Conservation (phyloP, 2,329 filamentous ascomycete species). For the Diaporthe ilicicola region DNA sequence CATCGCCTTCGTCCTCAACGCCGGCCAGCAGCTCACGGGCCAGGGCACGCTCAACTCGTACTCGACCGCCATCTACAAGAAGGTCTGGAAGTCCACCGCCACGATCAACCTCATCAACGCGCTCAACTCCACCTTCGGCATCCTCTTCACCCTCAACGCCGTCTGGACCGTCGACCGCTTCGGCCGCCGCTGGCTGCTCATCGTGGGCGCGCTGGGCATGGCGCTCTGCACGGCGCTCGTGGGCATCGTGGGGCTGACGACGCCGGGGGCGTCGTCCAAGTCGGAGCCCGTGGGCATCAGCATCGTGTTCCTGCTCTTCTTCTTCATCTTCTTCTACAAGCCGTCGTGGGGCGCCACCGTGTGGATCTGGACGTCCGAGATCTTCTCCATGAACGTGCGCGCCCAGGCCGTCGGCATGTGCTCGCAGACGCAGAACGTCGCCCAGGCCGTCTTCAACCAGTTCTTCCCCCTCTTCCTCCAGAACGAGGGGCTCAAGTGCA, state of each 20-base stretch:
- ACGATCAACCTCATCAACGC: constrained; percentile 79
- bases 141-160: constrained; percentile 77
- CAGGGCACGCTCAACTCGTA: constrained; percentile 79
- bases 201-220: constrained; percentile 75
- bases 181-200: constrained; percentile 74
- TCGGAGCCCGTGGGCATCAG: constrained; percentile 66
- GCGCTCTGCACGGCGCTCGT: constrained; percentile 75
- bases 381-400: constrained; percentile 76
- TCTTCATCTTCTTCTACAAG: constrained; percentile 72
- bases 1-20: constrained; percentile 73
- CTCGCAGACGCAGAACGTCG: constrained; percentile 65
- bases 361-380: constrained; percentile 74
- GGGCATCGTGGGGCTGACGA: constrained; percentile 50
- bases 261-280: constrained; percentile 63
- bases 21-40: constrained; percentile 76
- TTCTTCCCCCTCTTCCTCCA: constrained; percentile 73
- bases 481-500: constrained; percentile 54
- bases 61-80: constrained; percentile 78
- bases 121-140: constrained; percentile 76
- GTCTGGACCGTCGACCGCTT: constrained; percentile 78
- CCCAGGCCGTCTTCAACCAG: constrained; percentile 68
- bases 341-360: constrained; percentile 72
- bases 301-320: constrained; percentile 71
- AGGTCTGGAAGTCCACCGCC: constrained; percentile 66
- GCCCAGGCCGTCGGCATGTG: constrained; percentile 75